Conservation (phyloP, 768 basidiomycete species). For the Asterophora parasitica region DNA sequence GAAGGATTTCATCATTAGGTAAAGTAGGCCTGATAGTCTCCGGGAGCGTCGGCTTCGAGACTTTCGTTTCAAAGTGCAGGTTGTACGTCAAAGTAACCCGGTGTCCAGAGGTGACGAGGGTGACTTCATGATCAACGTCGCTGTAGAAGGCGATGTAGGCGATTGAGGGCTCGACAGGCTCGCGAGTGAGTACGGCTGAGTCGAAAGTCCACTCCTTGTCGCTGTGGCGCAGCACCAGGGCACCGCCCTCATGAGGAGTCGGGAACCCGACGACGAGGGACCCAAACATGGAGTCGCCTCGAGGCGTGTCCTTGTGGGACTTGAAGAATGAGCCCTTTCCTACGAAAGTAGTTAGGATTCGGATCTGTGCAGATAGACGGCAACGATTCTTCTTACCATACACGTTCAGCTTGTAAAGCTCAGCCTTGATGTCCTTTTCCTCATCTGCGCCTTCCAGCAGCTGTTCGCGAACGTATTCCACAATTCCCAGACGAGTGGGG, state of each 20-base stretch:
- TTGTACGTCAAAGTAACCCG: slow-evolving; percentile 40
- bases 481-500: slow-evolving; percentile 1
- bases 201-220: slow-evolving; percentile 34
- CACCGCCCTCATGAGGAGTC: slow-evolving; percentile 40
- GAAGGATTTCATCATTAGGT: slow-evolving; percentile 9
- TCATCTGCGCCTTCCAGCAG: slow-evolving; percentile 17
- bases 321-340: no score
- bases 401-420: slow-evolving; percentile 34
- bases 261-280: slow-evolving; percentile 51
- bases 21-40: slow-evolving; percentile 3
- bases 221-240: slow-evolving; percentile 30
- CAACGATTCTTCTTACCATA: slow-evolving; percentile 25
- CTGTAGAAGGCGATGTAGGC: no score
- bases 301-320: slow-evolving; percentile 45
- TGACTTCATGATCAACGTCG: slow-evolving; percentile 39
- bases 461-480: slow-evolving; percentile 3
- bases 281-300: slow-evolving; percentile 40
- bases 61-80: slow-evolving; percentile 24
- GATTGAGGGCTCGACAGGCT: slow-evolving; percentile 19
- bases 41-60: not conserved
- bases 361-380: no score
- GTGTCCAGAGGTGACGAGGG: slow-evolving; percentile 29
- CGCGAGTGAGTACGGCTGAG: slow-evolving; percentile 8
- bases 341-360: not conserved
- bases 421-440: slow-evolving; percentile 16